A percentile compares a stretch with the other conserved stretches of the same genome.
phyloP scores from a whole-genome alignment of 208 protist genomes.

The Acanthamoeba quina region DNA sequence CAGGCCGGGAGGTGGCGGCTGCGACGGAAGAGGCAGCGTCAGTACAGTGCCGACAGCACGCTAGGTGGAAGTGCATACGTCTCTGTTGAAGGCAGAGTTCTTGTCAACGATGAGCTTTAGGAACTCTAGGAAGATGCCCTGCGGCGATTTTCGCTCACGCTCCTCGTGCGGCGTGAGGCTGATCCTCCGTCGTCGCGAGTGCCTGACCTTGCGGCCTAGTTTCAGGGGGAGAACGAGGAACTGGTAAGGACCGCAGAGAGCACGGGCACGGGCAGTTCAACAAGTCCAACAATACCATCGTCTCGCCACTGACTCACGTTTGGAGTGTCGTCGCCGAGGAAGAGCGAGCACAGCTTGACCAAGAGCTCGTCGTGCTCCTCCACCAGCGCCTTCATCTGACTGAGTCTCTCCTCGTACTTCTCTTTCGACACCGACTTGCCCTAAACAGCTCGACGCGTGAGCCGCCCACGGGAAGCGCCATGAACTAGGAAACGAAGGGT shows the following conservation, averaged over 20 bases:
- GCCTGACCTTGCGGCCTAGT: neutral
- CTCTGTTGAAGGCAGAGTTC: constrained; percentile 25
- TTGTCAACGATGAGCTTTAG: constrained; percentile 22
- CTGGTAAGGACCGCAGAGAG: neutral
- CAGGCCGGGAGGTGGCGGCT: constrained; percentile 7
- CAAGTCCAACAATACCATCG: neutral
- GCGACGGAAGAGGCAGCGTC: neutral
- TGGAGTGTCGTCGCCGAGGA: constrained; percentile 2
- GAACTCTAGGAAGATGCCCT: neutral
- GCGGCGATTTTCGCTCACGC: neutral
- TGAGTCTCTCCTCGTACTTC: neutral
- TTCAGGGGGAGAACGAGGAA: neutral
- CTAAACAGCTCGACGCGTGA: neutral
- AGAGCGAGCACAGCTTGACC: constrained; percentile 38
- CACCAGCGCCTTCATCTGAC: neutral
- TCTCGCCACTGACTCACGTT: neutral
- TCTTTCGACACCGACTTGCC: neutral
- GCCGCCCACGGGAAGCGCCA: neutral
- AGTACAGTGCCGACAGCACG: neutral
- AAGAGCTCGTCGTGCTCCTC: constrained; percentile 32
- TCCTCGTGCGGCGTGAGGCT: constrained; percentile 9
- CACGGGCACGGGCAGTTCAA: neutral
- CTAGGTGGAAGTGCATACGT: neutral
- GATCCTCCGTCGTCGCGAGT: neutral
- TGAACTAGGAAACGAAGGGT: neutral